Base-by-base conservation (phyloP, 768 basidiomycete genomes). In the Lentinula guzmanii region DNA sequence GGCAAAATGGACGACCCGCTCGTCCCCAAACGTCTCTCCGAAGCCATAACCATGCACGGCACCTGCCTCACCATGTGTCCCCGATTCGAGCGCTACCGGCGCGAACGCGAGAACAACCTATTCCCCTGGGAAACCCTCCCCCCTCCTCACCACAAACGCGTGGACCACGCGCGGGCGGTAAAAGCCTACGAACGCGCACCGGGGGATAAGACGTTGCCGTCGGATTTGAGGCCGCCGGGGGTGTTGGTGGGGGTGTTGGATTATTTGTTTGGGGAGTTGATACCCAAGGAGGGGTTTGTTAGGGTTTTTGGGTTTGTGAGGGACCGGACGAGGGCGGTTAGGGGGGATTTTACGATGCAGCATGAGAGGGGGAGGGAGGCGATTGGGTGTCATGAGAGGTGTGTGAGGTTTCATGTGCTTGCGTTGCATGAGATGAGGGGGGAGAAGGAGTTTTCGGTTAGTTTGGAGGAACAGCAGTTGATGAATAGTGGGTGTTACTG, bases 51-150 rank as follows among this genome's bases (percentile, higher is more conserved):
- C n/a, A 88, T 98, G 70, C 84, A 91, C 13, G 95, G 95, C 24
- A 95, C 93, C 1, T 98, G 96, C 69, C 75, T 80, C 76, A 89
- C 91, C 63, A 97, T 98, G 94, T 98, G 95, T 70, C 95, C 95
- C 2, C 85, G 90, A 45, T 97, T 93, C 68, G 96, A 98, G 72
- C 82, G 91, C 31, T 95, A 96, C 71, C 82, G 93, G 65, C 82
- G 96, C 41, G 93, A 98, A 71, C 82, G 87, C 63, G 91, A 95
- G 70, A 91, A 91, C 70, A 91, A 93, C 66, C 79, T 98, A 1
- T 89, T 90, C 41, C 83, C 86, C 66, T 90, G 87, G 83, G 95
- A 97, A 77, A 85, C 82, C 64, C 92, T 95, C 75, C 64, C 90
- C 79, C 51, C 35, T 61, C 61, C 62, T 16, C 18, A 58, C 35